Evolutionary conservation across 495 filamentous ascomycete species (phyloP), one percentile per base, ranked within the genome.

Genomic region (Talaromyces thailandensis): DNA sequence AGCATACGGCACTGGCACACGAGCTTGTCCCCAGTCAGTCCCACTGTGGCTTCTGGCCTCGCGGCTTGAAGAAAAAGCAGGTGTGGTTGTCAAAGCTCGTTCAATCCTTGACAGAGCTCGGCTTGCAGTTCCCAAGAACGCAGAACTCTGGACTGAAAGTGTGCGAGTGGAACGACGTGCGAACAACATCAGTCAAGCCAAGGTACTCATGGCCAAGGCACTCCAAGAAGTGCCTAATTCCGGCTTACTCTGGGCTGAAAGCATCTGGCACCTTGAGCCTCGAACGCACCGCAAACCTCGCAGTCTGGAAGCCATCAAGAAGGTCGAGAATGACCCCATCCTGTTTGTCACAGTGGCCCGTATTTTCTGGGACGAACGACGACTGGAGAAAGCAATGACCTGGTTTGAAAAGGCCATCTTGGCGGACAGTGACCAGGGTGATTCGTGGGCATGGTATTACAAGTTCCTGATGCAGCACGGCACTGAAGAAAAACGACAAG

Each of bases 381-480:
- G 87, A 69, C 77, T 98, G 24, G 93, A 96, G 63, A 93, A 96
- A 70, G 93, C 95, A 11, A 84, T 88, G 75, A 93, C 85, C 61
- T 98, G 94, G 94, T 98, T 98, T 69, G 90, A 96, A 78, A 94
- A 96, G 76, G 94, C 94, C 4, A 86, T 96, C 59, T 74, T 96
- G 60, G 79, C 92, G 12, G 91, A 98, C 67, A 82, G 85, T 26
- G 93, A 97, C 71, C 72, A 86, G 31, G 94, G 95, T 32, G 94
- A 98, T 76, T 91, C 87, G 6, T 98, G 94, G 94, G 94, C 91
- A 43, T 98, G 93, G 93, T 98, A 96, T 68, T 94, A 89, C 73
- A 95, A 93, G 74, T 98, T 97, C 69, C 70, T 97, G 66, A 62
- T 82, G 64, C 87, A 94, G 81, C 91, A 98, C 77, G 95, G 95